Conservation (phyloP, 257 asterid species). For the Mitragyna speciosa region DNA sequence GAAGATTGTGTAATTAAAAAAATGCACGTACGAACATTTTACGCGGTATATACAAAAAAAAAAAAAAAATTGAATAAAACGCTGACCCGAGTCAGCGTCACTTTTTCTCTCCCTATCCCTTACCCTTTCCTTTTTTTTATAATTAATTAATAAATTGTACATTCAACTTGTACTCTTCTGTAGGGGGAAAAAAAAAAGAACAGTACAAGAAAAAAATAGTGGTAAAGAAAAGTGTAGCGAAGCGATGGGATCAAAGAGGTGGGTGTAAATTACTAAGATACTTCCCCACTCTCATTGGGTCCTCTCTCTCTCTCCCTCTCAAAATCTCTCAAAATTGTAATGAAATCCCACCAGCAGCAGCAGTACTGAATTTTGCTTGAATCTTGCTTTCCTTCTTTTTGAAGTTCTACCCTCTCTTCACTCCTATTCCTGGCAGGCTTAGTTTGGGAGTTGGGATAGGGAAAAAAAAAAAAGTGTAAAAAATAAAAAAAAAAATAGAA, state of each 20-base stretch:
- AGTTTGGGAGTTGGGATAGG: no score
- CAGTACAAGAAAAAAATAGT: no score
- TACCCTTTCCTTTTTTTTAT: no score
- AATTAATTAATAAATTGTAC: no score
- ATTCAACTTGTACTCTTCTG: no score
- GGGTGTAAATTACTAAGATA: background rate
- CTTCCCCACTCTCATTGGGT: background rate
- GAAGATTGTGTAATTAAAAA: background rate
- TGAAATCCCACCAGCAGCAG: constrained; percentile 11
- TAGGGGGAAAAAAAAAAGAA: no score
- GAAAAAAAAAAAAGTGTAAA: no score
- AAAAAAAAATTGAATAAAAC: constrained; percentile 4
- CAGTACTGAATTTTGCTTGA: background rate
- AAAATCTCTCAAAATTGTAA: background rate
- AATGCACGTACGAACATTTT: background rate
- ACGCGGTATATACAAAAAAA: constrained; percentile 66
- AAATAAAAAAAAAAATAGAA: no score
- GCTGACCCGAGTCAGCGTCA: constrained; percentile 32
- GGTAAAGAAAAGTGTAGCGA: no score
- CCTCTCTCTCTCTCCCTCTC: background rate
- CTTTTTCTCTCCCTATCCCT: background rate
- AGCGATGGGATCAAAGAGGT: no score
- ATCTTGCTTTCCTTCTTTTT: background rate
- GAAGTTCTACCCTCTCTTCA: background rate
- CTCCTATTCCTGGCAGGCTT: background rate